Evolutionary conservation across 2,329 filamentous ascomycete species (phyloP), one percentile per base, ranked within the genome.

Genomic region (Diatrype stigma): DNA sequence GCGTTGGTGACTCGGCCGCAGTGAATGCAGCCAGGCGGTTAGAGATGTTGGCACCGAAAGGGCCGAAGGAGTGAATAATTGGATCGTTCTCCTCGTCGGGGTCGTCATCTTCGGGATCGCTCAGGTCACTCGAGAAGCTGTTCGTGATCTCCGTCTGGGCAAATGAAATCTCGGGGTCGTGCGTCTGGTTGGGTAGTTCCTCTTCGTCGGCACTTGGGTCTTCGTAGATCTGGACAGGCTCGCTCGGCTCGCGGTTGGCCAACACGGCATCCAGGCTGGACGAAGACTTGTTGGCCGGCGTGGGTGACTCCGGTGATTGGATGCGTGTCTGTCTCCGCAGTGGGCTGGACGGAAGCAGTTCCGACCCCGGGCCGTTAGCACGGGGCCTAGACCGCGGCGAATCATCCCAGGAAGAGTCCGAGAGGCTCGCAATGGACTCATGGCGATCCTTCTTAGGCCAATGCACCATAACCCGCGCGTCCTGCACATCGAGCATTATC

Each of bases 11-110:
- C 46, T 75, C 76, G 4, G 89, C 56, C 2, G 53, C 80, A 46
- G 78, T 80, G 73, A 96, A 87, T 2, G 88, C 89, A 21, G 89
- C 88, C 67, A 96, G 80, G 23, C 89, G 85, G 54, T 83, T 82
- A n/a, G 93, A 84, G 35, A 96, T 78, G 65, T 96, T 90, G 49
- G 89, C 88, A 40, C 90, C 91, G 63, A 89, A 96, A 1, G 91
- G 90, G 16, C 91, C 92, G 59, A 96, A 96, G 0, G 92, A 96
- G 69, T 94, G 89, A 17, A 96, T 77, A 49, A 96, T 85, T 2
- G 92, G 92, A 60, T 97, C 94, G 57, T 96, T 96, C 70, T 97
- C 93, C 73, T 96, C 92, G 60, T 93, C 87, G 1, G 89, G 86
- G 56, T 96, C 84, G 47, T 89, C 86, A 17, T 91, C 84, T 17